Percentiles rank a stretch among this genome's conserved stretches.
These are phyloP conservation scores for Cenchrus americanus DNA, from an alignment of 176 grass and related monocot genomes.

Conservation along the genomic window DNA sequence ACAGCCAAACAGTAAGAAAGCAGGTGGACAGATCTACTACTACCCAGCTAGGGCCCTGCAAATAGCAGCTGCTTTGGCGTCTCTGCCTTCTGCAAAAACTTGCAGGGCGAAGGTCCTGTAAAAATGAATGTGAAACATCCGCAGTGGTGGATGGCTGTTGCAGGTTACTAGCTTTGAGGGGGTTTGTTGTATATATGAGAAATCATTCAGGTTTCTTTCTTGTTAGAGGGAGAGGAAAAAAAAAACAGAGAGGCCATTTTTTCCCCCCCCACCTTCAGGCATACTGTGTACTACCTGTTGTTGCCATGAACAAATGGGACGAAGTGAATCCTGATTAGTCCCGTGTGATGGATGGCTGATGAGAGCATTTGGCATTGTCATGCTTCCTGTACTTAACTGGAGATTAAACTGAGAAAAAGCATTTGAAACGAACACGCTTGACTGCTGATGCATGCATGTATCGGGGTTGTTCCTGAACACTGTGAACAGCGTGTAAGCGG, in stretches of 20 bases:
- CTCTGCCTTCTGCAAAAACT: not conserved
- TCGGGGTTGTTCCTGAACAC: conserved; percentile 32
- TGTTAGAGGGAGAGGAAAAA: not conserved
- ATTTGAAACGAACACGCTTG: not conserved
- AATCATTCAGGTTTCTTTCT: conserved; percentile 44
- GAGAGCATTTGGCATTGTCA: not conserved
- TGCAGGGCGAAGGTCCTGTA: conserved; percentile 24
- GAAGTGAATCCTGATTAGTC: not conserved
- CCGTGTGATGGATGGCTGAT: not conserved
- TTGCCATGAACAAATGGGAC: not conserved
- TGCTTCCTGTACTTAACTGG: not conserved
- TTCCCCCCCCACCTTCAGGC: not conserved
- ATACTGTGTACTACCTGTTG: not conserved
- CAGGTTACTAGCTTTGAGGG: conserved; percentile 41
- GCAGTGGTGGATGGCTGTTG: conserved; percentile 6
- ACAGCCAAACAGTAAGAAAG: conserved; percentile 46
- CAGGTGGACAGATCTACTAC: conserved; percentile 51
- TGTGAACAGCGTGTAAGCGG: not conserved
- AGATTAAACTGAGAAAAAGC: not conserved
- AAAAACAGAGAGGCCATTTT: not conserved
- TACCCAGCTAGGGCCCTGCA: conserved; percentile 37
- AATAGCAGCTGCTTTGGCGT: conserved; percentile 37
- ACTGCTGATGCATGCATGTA: conserved; percentile 10
- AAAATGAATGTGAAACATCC: conserved; percentile 21
- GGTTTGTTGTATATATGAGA: conserved; percentile 49